Percentiles rank a stretch among this genome's conserved stretches.
Evolutionary conservation across 306 rosid genomes (phyloP).

Genomic region (Begonia loranthoides): DNA sequence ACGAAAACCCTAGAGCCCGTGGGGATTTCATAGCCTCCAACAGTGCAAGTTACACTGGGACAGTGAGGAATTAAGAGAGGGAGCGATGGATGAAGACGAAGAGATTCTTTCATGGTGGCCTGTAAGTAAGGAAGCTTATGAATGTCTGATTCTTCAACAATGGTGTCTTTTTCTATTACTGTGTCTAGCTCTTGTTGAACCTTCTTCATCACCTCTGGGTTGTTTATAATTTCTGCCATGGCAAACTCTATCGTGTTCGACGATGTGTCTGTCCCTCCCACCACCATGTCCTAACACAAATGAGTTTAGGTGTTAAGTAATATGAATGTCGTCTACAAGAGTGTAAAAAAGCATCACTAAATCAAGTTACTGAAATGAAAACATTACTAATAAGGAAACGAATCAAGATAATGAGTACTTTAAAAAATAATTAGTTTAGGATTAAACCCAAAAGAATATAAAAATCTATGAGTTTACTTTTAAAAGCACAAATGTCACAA

Average conservation of each 20-base stretch:
- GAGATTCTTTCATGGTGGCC: slow-evolving; percentile 62
- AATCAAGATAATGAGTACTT: no score
- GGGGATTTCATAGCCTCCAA: slow-evolving; percentile 56
- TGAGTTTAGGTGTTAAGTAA: not conserved
- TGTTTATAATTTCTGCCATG: slow-evolving; percentile 38
- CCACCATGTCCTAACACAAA: slow-evolving; percentile 46
- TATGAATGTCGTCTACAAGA: not conserved
- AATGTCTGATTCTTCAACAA: slow-evolving; percentile 60
- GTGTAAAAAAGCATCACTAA: no score
- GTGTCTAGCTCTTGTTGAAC: slow-evolving; percentile 32
- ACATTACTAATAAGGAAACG: no score
- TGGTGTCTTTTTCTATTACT: slow-evolving; percentile 30
- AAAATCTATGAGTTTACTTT: no score
- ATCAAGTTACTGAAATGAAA: no score
- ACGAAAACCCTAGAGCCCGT: slow-evolving; percentile 38
- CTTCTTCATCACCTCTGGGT: slow-evolving; percentile 26
- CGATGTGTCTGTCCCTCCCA: slow-evolving; percentile 56
- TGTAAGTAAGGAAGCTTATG: slow-evolving; percentile 34
- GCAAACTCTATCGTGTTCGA: slow-evolving; percentile 57
- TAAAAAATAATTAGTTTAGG: no score
- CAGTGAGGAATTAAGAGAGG: slow-evolving; percentile 45
- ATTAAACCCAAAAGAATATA: no score
- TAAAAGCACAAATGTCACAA: no score
- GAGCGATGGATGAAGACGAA: slow-evolving; percentile 43
- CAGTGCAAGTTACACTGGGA: slow-evolving; percentile 27